Base-by-base conservation (phyloP, 495 filamentous ascomycete species). In the Cryomyces minteri region DNA sequence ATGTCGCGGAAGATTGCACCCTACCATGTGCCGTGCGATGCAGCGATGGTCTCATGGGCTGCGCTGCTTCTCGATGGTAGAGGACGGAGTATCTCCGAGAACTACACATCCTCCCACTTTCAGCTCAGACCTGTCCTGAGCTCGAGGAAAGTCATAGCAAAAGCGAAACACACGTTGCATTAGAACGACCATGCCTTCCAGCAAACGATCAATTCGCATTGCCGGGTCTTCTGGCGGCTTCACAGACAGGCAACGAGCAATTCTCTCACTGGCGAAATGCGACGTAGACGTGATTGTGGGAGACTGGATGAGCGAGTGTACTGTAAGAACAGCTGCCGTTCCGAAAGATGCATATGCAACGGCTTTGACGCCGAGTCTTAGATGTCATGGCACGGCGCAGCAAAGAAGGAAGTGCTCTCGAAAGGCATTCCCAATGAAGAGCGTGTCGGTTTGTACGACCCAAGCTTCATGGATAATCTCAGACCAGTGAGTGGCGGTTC, bases 181-280 rank as follows among this genome's bases (percentile, higher is more conserved):
- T 25, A 25, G 18, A 25, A 25, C 18, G 18, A 25, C 18, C 18
- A 25, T 25, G 18, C 18, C 18, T 25, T 25, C 18, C 18, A 25
- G 18, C 18, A 62, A 55, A 49, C 52, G 52, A 12, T 44, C 58
- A 4, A 41, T 63, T 30, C 54, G 59, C n/a, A 52, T 60, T 36
- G 57, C 48, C 36, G 59, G 57, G 29, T 51, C 59, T 8, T 54
- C 52, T 0, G 60, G 57, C 30, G 60, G 59, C 39, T 60, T 57
- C 48, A 56, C 56, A 2, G 57, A 61, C 45, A 52, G 57, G 8
- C 54, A 54, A 41, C 52, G 59, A 8, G 52, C 58, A 25, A 59
- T 59, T 39, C 43, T 40, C n/a, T 52, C 47, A 31, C 48, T 56
- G 18, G 53, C 53, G 7, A 43, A 54, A 6, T 48, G 49, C 41